phyloP scores from a whole-genome alignment of 495 filamentous ascomycete species.

The Monascus purpureus region DNA sequence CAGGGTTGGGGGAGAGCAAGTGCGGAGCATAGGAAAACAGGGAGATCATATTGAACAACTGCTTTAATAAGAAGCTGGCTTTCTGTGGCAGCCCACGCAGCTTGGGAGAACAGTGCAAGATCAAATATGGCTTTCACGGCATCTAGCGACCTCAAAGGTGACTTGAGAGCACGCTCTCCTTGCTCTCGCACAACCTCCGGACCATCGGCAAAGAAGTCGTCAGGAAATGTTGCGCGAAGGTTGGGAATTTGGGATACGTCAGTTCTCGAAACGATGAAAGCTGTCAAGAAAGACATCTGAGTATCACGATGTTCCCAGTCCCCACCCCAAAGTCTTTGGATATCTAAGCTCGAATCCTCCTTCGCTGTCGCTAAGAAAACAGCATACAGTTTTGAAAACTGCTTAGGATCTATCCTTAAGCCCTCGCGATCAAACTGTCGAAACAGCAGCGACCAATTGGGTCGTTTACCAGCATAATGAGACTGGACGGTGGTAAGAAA shows the following conservation, averaged over 20 bases:
- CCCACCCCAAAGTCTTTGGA: constrained; percentile 83
- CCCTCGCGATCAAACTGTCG: constrained; percentile 70
- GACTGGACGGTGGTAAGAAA: constrained; percentile 52
- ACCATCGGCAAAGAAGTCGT: constrained; percentile 62
- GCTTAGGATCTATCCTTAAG: constrained; percentile 56
- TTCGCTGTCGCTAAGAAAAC: constrained; percentile 56
- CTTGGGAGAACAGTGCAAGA: constrained; percentile 51
- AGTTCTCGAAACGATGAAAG: constrained; percentile 62
- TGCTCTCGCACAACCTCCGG: constrained; percentile 53
- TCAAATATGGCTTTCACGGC: constrained; percentile 73
- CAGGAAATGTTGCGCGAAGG: constrained; percentile 60
- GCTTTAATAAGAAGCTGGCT: constrained; percentile 45
- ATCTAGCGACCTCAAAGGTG: constrained; percentile 77
- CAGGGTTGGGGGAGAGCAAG: constrained; percentile 54
- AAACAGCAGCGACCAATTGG: constrained; percentile 75
- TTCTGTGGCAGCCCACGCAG: constrained; percentile 49
- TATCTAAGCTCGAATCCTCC: constrained; percentile 48
- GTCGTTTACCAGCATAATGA: constrained; percentile 40
- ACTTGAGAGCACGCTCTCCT: constrained; percentile 61
- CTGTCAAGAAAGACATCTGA: constrained; percentile 78
- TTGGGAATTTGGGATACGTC: constrained; percentile 73
- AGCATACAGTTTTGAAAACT: constrained; percentile 68
- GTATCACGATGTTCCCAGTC: constrained; percentile 74
- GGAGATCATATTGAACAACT: constrained; percentile 37
- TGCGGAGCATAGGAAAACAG: constrained; percentile 65